Evolutionary conservation across 768 basidiomycete species (phyloP).

Genomic region (Suillus clintonianus): DNA sequence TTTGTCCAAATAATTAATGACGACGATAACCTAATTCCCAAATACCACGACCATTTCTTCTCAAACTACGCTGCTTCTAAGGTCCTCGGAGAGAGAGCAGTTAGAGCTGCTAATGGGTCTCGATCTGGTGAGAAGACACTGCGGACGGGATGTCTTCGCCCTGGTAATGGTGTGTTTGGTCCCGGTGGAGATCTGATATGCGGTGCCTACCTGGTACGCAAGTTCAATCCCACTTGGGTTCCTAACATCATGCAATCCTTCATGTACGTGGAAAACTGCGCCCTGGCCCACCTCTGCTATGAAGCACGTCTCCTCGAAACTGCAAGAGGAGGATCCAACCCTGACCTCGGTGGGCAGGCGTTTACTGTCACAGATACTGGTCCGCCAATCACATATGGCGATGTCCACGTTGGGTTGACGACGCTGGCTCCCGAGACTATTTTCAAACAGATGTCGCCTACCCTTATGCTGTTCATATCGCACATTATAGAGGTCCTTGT

Average conservation of each 20-base stretch:
- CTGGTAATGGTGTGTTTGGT: conserved; percentile 77
- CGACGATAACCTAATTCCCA: conserved; percentile 53
- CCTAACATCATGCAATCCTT: conserved; percentile 60
- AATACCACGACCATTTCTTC: conserved; percentile 62
- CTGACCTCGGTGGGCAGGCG: conserved; percentile 74
- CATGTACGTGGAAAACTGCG: conserved; percentile 76
- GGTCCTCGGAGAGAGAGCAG: conserved; percentile 51
- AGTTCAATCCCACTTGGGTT: conserved; percentile 66
- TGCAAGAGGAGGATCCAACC: conserved; percentile 40
- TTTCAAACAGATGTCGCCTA: conserved; percentile 60
- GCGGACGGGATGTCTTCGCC: conserved; percentile 75
- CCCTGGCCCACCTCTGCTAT: conserved; percentile 70
- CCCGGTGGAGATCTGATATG: conserved; percentile 73
- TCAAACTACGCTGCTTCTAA: conserved; percentile 81
- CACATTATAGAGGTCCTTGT: conserved; percentile 60
- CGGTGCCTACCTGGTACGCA: conserved; percentile 61
- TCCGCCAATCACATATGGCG: conserved; percentile 61
- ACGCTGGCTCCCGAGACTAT: conserved; percentile 58
- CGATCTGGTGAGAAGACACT: conserved; percentile 37
- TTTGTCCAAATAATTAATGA: conserved; percentile 69
- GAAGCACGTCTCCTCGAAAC: conserved; percentile 68
- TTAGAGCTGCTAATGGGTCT: conserved; percentile 44
- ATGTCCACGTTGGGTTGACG: conserved; percentile 56
- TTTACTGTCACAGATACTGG: conserved; percentile 71
- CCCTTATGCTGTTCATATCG: conserved; percentile 64